phyloP scores from a whole-genome alignment of 768 basidiomycete species.

The Clavulina sp. region DNA sequence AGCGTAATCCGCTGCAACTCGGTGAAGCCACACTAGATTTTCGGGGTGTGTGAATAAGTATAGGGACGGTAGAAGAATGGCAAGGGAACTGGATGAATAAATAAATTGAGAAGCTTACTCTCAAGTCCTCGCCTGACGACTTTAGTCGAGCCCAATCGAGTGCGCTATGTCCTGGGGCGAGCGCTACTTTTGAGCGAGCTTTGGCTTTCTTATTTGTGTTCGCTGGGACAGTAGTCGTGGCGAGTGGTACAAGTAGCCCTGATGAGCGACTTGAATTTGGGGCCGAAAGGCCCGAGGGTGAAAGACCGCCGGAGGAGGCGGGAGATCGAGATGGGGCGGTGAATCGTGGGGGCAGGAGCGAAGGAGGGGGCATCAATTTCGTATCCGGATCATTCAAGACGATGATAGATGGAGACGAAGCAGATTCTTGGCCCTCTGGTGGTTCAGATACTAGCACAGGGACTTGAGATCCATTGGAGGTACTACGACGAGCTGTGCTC shows the following conservation, averaged over 20 bases:
- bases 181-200: conserved; percentile 56
- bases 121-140: conserved; percentile 57
- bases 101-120: conserved; percentile 29
- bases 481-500: too few species aligned
- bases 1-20: conserved; percentile 52
- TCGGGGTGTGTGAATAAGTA: not conserved
- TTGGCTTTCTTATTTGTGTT: conserved; percentile 30
- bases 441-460: too few species aligned
- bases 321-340: conserved; percentile 3
- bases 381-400: conserved; percentile 27
- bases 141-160: conserved; percentile 90
- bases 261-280: conserved; percentile 18
- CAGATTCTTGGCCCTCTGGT: too few species aligned
- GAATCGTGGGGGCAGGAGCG: conserved; percentile 10
- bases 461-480: too few species aligned
- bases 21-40: conserved; percentile 43
- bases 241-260: conserved; percentile 40
- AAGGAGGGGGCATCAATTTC: conserved; percentile 31
- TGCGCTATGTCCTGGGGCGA: conserved; percentile 80
- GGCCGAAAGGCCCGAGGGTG: too few species aligned
- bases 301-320: conserved; percentile 14
- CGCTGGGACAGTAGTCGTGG: conserved; percentile 41
- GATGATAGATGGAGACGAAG: too few species aligned
- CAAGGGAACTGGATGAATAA: conserved; percentile 13
- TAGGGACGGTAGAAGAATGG: not conserved